phyloP scores from a whole-genome alignment of 2,329 filamentous ascomycete species.

The Diaporthe vexans region DNA sequence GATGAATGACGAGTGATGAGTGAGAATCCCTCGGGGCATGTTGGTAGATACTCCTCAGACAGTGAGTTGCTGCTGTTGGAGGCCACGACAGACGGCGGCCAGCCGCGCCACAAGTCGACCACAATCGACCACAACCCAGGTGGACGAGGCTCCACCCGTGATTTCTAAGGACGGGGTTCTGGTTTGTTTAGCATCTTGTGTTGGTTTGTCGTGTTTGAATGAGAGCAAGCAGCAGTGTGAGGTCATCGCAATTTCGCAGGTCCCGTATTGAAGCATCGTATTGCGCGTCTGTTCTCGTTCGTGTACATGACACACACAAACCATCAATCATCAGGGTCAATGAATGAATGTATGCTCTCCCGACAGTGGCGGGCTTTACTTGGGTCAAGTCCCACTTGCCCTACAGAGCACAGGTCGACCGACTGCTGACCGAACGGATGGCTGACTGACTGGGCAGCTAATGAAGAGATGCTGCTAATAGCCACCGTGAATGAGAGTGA shows the following conservation, averaged over 20 bases:
- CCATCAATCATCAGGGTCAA: background rate
- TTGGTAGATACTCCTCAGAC: too few relatives aligned
- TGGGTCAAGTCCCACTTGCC: background rate
- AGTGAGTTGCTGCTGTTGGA: background rate
- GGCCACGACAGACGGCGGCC: background rate
- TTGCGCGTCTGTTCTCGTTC: slow-evolving; percentile 14
- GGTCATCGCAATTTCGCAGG: slow-evolving; percentile 41
- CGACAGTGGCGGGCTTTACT: background rate
- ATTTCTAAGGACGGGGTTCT: background rate
- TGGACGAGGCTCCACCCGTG: background rate
- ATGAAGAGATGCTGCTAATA: background rate
- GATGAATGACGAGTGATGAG: too few relatives aligned
- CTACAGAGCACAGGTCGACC: background rate
- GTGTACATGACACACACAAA: slow-evolving; percentile 25
- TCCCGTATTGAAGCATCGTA: slow-evolving; percentile 33
- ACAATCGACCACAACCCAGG: background rate
- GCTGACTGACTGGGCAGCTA: background rate
- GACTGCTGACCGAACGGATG: too few relatives aligned
- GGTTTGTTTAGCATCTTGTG: slow-evolving; percentile 6
- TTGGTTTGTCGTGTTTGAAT: slow-evolving; percentile 21
- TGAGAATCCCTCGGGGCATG: too few relatives aligned
- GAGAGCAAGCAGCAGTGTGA: slow-evolving; percentile 28
- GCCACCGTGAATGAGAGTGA: background rate
- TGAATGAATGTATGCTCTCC: background rate
- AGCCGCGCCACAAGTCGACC: slow-evolving; percentile 7